Base-by-base conservation (phyloP, 2,329 filamentous ascomycete genomes). In the Alternaria rosae region DNA sequence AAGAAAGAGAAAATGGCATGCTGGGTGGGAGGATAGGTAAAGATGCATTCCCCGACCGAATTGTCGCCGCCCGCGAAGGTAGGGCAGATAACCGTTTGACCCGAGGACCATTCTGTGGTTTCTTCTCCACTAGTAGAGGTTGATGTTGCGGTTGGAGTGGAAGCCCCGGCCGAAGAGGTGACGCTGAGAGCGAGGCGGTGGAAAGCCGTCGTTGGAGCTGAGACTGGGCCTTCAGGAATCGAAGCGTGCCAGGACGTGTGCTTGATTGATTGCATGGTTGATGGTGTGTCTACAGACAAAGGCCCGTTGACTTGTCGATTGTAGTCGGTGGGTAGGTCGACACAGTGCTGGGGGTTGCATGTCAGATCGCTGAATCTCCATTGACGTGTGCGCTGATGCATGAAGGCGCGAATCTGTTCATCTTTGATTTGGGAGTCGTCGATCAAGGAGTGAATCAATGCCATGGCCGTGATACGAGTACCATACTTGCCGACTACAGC, bases 31-130 rank as follows among this genome's bases (percentile, higher is more conserved):
- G 90, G 81, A 20, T 71, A 28, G 1, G 74, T 73, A 54, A 94
- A 84, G 63, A 92, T 85, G 38, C 83, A 82, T 76, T 96, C 92
- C 8, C 81, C 80, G 70, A 88, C 83, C 32, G 83, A 73, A 1
- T 79, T 70, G 64, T 91, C 87, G 4, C 90, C 90, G 2, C 89
- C 86, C n/a, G 90, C 89, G 77, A 90, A 91, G 64, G 88, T 72
- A 4, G 74, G 71, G 38, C 73, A 78, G 81, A 71, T 84, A 81
- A 62, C 63, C 20, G 57, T 57, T 23, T 55, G 55, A 12, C 57
- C 60, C 2, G 41, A 64, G 12, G 57, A 43, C 66, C 66, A 72
- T n/a, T 64, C 61, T 13, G 50, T 25, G 12, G 21, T 38, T n/a
- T 35, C 17, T 10, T 57, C 30, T 20, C 28, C 17, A 9, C 57